phyloP scores from a whole-genome alignment of 2,329 filamentous ascomycete genomes.

The Penicillium sp. region DNA sequence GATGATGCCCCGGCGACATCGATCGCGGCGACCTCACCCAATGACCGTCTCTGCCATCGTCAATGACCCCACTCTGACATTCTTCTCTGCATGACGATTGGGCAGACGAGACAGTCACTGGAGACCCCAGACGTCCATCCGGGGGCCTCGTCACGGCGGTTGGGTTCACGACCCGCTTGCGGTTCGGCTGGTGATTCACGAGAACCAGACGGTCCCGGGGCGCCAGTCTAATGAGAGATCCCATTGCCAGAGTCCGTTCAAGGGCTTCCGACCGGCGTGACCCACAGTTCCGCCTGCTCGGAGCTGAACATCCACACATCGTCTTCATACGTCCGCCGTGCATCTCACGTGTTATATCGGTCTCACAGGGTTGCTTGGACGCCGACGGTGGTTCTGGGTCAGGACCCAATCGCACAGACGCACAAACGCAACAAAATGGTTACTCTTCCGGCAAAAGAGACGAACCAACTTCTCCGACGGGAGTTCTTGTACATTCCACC shows the following conservation, averaged over 20 bases:
- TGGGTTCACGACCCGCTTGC: background rate
- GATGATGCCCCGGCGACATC: slow-evolving; percentile 20
- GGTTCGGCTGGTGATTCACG: slow-evolving; percentile 9
- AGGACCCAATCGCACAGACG: too few relatives aligned
- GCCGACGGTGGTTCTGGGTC: too few relatives aligned
- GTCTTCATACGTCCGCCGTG: background rate
- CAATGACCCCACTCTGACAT: slow-evolving; percentile 13
- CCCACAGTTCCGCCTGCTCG: slow-evolving; percentile 3
- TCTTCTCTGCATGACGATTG: slow-evolving; percentile 9
- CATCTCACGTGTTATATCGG: slow-evolving; percentile 7
- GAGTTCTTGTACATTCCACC: background rate
- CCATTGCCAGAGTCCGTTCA: background rate
- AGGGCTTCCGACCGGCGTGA: slow-evolving; percentile 5
- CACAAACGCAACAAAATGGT: too few relatives aligned
- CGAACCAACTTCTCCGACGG: too few relatives aligned
- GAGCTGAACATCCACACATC: slow-evolving; percentile 1
- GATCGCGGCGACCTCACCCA: slow-evolving; percentile 21
- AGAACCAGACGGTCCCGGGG: slow-evolving; percentile 8
- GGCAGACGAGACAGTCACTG: slow-evolving; percentile 32
- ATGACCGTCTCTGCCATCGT: slow-evolving; percentile 16
- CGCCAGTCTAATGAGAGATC: slow-evolving; percentile 12
- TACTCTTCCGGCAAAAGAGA: background rate
- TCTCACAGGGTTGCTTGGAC: slow-evolving; percentile 2
- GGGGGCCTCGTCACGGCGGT: background rate
- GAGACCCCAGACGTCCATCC: slow-evolving; percentile 2